A percentile compares a stretch with the other conserved stretches of the same genome.
Evolutionary conservation across 1,284 basidiomycete genomes (phyloP).

Genomic region (Volvariella surrecta): DNA sequence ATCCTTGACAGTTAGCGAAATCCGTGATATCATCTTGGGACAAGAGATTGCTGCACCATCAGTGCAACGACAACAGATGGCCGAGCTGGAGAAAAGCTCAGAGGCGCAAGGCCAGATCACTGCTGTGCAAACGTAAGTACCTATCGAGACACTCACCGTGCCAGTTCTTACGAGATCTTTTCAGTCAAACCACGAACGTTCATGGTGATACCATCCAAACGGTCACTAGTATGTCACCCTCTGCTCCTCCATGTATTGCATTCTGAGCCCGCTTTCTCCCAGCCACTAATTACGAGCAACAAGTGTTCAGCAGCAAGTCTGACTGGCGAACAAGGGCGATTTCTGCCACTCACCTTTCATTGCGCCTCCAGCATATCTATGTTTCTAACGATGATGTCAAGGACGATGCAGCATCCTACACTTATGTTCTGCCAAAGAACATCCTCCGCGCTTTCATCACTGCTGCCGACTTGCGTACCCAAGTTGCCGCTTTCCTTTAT

Average conservation of each 20-base stretch:
- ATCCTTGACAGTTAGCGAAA: constrained; percentile 92
- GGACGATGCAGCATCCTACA: constrained; percentile 90
- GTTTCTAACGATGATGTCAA: constrained; percentile 99
- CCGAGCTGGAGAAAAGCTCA: constrained; percentile 93
- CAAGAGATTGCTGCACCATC: constrained; percentile 94
- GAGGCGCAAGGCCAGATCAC: constrained; percentile 95
- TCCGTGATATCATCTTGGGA: constrained; percentile 93
- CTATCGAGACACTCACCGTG: neutral
- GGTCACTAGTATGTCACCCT: constrained; percentile 67
- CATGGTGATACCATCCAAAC: constrained; percentile 97
- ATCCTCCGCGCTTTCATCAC: constrained; percentile 92
- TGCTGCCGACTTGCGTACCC: constrained; percentile 90
- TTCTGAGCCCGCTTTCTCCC: constrained; percentile 11
- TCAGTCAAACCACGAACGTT: constrained; percentile 91
- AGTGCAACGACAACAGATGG: constrained; percentile 98
- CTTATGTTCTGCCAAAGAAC: constrained; percentile 98
- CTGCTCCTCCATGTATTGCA: constrained; percentile 2
- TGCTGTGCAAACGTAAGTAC: constrained; percentile 79
- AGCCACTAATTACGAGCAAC: constrained; percentile 97
- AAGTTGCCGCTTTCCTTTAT: constrained; percentile 93
- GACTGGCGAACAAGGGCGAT: constrained; percentile 99
- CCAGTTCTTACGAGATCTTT: constrained; percentile 12
- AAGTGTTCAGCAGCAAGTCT: constrained; percentile 96
- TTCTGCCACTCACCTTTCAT: constrained; percentile 90
- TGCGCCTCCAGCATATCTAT: constrained; percentile 97